Conservation (phyloP, 129 eudicot genomes). For the Rutidosis leptorrhynchoides region DNA sequence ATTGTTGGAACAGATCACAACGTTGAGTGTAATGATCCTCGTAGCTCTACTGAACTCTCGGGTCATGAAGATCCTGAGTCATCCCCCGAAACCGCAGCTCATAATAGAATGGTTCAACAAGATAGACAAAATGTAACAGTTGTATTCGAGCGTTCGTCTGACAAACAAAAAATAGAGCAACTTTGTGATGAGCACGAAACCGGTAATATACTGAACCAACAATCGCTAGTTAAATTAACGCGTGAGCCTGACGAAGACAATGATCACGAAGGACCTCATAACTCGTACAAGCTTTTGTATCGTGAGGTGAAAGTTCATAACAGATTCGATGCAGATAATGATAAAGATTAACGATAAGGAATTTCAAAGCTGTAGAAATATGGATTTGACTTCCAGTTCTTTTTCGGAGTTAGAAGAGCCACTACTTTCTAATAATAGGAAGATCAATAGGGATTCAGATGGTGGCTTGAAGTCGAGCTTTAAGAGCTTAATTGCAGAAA, state of each 20-base stretch:
- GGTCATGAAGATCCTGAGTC: constrained; percentile 42
- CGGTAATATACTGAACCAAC: constrained; percentile 21
- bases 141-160: constrained; percentile 1
- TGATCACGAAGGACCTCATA: constrained; percentile 15
- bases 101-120: constrained; percentile 26
- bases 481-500: constrained; percentile 35
- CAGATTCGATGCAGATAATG: background rate
- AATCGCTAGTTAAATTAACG: constrained; percentile 3
- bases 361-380: constrained; percentile 18
- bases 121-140: constrained; percentile 13
- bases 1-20: constrained; percentile 24
- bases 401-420: constrained; percentile 25
- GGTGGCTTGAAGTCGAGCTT: constrained; percentile 25
- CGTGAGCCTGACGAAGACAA: constrained; percentile 13
- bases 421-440: constrained; percentile 20
- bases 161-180: constrained; percentile 25
- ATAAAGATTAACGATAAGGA: constrained; percentile 7
- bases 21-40: constrained; percentile 31
- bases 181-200: constrained; percentile 30
- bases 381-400: constrained; percentile 16
- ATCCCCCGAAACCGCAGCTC: constrained; percentile 30
- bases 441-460: constrained; percentile 27
- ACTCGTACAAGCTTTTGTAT: constrained; percentile 32
- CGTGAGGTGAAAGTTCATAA: constrained; percentile 22
- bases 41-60: constrained; percentile 32